A percentile compares a stretch with the other conserved stretches of the same genome.
Conservation (phyloP, 2,329 filamentous ascomycete genomes). For the Furcasterigmium furcatum region DNA sequence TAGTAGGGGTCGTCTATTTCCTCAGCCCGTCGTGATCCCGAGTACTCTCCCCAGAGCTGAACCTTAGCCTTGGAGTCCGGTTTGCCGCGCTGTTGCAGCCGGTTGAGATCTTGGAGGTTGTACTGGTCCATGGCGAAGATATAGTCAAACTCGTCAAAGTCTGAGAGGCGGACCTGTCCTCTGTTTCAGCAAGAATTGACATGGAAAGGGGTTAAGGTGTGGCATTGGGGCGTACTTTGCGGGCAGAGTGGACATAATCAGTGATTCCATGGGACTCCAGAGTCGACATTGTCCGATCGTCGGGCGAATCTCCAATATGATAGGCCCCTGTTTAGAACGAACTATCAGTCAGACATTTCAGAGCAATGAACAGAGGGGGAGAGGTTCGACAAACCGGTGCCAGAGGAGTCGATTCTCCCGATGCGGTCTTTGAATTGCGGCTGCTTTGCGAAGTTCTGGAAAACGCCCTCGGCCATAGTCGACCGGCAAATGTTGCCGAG, state of each 20-base stretch:
- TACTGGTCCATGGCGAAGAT: slow-evolving; percentile 90
- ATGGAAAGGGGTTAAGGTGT: too few species aligned
- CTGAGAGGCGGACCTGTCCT: slow-evolving; percentile 51
- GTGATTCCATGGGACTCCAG: slow-evolving; percentile 71
- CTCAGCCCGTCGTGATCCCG: slow-evolving; percentile 63
- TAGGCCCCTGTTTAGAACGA: slow-evolving; percentile 61
- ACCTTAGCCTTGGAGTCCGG: slow-evolving; percentile 61
- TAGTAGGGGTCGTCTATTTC: slow-evolving; percentile 88
- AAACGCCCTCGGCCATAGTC: slow-evolving; percentile 95
- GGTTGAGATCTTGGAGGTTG: slow-evolving; percentile 70
- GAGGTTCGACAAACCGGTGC: slow-evolving; percentile 57
- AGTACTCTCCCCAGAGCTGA: slow-evolving; percentile 81
- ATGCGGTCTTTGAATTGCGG: slow-evolving; percentile 59
- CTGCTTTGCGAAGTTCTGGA: slow-evolving; percentile 66
- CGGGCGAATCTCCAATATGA: slow-evolving; percentile 73
- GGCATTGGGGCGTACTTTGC: slow-evolving; percentile 61
- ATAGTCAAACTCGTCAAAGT: slow-evolving; percentile 88
- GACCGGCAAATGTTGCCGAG: slow-evolving; percentile 94
- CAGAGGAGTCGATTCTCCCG: slow-evolving; percentile 76
- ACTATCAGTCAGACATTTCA: slow-evolving; percentile 6
- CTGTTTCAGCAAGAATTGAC: too few species aligned
- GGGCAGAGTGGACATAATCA: slow-evolving; percentile 72
- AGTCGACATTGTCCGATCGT: slow-evolving; percentile 79
- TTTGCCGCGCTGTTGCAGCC: slow-evolving; percentile 55
- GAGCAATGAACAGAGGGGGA: neutral